Percentiles rank a stretch among this genome's conserved stretches.
Conservation (phyloP, 78 protist genomes). For the Goniomonas avonlea region DNA sequence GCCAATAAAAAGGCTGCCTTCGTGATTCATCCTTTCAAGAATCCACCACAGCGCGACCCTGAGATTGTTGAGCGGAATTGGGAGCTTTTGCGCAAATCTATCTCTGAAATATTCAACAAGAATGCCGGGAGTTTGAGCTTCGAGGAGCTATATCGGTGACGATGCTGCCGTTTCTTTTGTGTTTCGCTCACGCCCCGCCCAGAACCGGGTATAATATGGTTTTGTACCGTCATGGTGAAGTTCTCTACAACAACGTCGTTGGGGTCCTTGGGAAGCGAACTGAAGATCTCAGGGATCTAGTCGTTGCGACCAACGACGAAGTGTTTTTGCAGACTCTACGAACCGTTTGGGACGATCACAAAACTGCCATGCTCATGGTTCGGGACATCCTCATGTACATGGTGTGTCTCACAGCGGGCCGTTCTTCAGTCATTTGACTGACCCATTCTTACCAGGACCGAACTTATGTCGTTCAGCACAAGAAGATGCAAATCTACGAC, state of each 20-base stretch:
- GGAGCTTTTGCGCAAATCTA: constrained; percentile 58
- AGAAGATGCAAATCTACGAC: constrained; percentile 55
- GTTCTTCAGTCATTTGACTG: too few species aligned
- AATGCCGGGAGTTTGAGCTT: constrained; percentile 64
- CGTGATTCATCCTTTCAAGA: too few species aligned
- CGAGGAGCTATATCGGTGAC: constrained; percentile 72
- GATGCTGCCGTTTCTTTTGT: too few species aligned
- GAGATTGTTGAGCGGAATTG: constrained; percentile 47
- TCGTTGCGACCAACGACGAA: constrained; percentile 45
- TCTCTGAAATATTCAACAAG: constrained; percentile 55
- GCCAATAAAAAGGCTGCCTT: too few species aligned
- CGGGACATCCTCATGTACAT: constrained; percentile 83
- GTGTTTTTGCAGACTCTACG: constrained; percentile 41
- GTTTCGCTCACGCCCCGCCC: background rate
- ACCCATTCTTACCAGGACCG: too few species aligned
- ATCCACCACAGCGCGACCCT: background rate
- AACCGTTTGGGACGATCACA: constrained; percentile 61
- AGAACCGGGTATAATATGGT: constrained; percentile 79
- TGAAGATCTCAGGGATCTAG: constrained; percentile 23
- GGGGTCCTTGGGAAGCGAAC: constrained; percentile 53
- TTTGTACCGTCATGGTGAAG: constrained; percentile 68
- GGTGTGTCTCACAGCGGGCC: constrained; percentile 25
- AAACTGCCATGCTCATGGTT: constrained; percentile 68
- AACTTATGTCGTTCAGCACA: constrained; percentile 44
- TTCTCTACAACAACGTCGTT: constrained; percentile 57